These are phyloP conservation scores for Suhomyces xylopsoci DNA, from an alignment of 805 yeast species.

Conservation along the genomic window DNA sequence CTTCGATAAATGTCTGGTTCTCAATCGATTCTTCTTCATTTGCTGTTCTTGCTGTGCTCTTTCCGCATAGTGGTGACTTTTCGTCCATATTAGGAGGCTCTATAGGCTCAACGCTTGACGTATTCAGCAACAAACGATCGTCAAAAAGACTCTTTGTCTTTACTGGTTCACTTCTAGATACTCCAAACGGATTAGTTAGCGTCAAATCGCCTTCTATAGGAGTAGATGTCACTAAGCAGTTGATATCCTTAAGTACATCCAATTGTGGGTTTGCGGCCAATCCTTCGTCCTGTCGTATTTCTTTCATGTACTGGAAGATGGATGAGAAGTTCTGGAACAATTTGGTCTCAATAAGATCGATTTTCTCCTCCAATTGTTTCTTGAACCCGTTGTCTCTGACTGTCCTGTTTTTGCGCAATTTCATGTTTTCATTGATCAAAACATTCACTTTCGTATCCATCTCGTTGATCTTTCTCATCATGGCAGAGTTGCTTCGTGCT, in stretches of 20 bases:
- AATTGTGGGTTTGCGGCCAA: slow-evolving; percentile 20
- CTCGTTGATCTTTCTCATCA: slow-evolving; percentile 49
- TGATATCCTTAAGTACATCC: slow-evolving; percentile 9
- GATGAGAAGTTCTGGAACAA: slow-evolving; percentile 44
- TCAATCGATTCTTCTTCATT: background rate
- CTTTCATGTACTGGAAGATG: slow-evolving; percentile 40
- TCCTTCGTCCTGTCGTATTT: slow-evolving; percentile 41
- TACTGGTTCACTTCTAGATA: background rate
- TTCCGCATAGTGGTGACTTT: background rate
- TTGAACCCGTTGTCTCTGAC: slow-evolving; percentile 17
- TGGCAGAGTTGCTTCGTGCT: slow-evolving; percentile 54
- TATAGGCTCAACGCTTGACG: background rate
- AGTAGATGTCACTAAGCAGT: slow-evolving; percentile 4
- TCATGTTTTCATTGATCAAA: slow-evolving; percentile 49
- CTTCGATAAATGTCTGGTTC: background rate
- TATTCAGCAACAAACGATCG: background rate
- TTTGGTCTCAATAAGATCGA: slow-evolving; percentile 39
- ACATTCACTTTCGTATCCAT: slow-evolving; percentile 52
- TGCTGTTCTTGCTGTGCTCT: background rate
- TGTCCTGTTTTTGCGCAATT: slow-evolving; percentile 35
- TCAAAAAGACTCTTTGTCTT: background rate
- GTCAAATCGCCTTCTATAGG: background rate
- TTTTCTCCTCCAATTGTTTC: slow-evolving; percentile 33
- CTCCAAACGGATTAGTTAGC: background rate
- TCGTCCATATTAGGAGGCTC: background rate